Evolutionary conservation across 2,329 filamentous ascomycete species (phyloP), one percentile per base, ranked within the genome.

Genomic region (Bipolaris sorokiniana): DNA sequence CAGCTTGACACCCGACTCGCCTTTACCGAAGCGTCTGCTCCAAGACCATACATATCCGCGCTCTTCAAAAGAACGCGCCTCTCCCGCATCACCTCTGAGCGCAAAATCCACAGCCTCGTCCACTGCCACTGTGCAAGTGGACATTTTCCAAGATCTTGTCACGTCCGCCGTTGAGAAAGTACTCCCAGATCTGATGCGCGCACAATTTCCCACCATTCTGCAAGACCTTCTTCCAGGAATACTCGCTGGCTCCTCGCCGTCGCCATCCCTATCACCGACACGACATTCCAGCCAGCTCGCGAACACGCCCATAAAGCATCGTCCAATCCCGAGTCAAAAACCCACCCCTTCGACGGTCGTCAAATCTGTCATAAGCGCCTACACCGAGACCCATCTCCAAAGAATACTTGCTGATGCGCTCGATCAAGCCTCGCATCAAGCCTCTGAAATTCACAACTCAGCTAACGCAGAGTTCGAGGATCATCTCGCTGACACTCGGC

Each of bases 1-100:
- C 22, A 54, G 51, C 51, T 48, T 48, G 37, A 54, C 44, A 42
- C 51, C 51, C 15, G 44, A 54, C 18, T 42, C 51, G 28, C 51
- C 44, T 48, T 26, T 20, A 40, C 51, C 51, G 28, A 54, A 54
- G 42, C 51, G 51, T 26, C 36, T 54, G 18, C 34, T 54, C 6
- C 51, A 42, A 42, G 37, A 54, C 36, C 18, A 16, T 20, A 16
- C 26, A 54, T 23, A 23, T 15, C 26, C 28, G 45, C 22, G 23
- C 28, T 44, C 51, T 18, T 20, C 51, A 33, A 38, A 33, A 54
- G 36, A 48, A n/a, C 36, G 44, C 26, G 36, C 44, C 45, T 4
- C 48, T 37, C 36, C 48, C 13, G 5, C 38, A 36, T 51, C 40
- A 15, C 40, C 47, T 7, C n/a, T 20, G 18, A 36, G 47, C n/a